These are phyloP conservation scores for Citrullus mucosospermus DNA, from an alignment of 306 rosid species.

Conservation along the genomic window DNA sequence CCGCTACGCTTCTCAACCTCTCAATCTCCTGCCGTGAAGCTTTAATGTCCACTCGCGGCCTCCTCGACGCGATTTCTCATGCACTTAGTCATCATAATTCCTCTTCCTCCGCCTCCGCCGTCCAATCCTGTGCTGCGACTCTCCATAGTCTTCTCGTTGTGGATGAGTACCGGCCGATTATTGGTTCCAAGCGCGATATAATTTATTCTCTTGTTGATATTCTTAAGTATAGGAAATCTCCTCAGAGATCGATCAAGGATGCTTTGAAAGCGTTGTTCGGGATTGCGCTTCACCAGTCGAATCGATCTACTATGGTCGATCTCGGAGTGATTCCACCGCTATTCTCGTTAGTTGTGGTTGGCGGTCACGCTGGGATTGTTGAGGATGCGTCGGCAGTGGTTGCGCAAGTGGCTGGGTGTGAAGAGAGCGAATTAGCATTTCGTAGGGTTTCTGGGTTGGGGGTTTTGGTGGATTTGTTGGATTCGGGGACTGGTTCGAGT, in stretches of 20 bases:
- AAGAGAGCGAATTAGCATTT: constrained; percentile 64
- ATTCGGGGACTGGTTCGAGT: constrained; percentile 41
- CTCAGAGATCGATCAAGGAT: constrained; percentile 64
- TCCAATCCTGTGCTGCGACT: constrained; percentile 75
- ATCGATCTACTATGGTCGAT: constrained; percentile 39
- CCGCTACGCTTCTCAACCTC: constrained; percentile 75
- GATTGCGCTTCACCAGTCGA: constrained; percentile 50
- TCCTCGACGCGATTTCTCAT: constrained; percentile 75
- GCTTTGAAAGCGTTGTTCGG: constrained; percentile 77
- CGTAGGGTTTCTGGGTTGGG: constrained; percentile 35
- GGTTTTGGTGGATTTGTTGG: constrained; percentile 52
- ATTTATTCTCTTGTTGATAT: constrained; percentile 56
- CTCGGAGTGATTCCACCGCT: constrained; percentile 55
- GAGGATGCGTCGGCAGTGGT: constrained; percentile 90
- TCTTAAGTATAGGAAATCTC: constrained; percentile 32
- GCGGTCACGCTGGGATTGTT: constrained; percentile 49
- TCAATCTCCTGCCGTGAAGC: constrained; percentile 52
- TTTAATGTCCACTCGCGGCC: constrained; percentile 68
- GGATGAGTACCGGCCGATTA: constrained; percentile 53
- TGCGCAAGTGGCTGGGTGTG: constrained; percentile 90
- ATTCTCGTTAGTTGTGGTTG: constrained; percentile 38
- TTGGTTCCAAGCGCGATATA: constrained; percentile 80
- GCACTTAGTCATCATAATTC: constrained; percentile 40
- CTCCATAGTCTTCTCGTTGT: constrained; percentile 68
- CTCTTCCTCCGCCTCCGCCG: constrained; percentile 48